phyloP scores from a whole-genome alignment of 495 filamentous ascomycete genomes.

The Elasticomyces elasticus region DNA sequence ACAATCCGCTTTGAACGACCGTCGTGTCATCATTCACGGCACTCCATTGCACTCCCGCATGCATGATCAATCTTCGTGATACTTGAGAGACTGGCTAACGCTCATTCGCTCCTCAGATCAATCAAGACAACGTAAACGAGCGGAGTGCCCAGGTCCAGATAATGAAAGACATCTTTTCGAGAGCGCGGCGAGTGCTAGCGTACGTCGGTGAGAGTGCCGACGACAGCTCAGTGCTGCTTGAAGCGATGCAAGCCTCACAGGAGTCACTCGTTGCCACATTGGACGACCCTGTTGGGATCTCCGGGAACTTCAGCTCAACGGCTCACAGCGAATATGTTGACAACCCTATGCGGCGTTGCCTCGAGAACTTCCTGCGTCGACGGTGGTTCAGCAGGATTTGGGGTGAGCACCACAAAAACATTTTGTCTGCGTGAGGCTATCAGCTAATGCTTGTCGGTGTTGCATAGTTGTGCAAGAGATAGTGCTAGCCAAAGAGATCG shows the following conservation, averaged over 20 bases:
- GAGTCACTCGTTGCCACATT: not conserved
- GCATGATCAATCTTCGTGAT: too few species aligned
- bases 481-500: not conserved
- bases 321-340: not conserved
- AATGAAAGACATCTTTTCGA: constrained; percentile 16
- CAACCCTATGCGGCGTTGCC: not conserved
- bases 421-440: too few species aligned
- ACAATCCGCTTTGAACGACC: too few species aligned
- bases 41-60: too few species aligned
- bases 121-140: constrained; percentile 11
- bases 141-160: constrained; percentile 12
- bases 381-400: not conserved
- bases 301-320: not conserved
- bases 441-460: too few species aligned
- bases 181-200: constrained; percentile 11
- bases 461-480: not conserved
- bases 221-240: not conserved
- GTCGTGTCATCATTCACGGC: too few species aligned
- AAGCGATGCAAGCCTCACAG: not conserved
- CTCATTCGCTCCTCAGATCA: too few species aligned
- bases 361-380: not conserved
- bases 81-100: too few species aligned
- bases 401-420: too few species aligned
- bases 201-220: constrained; percentile 14
- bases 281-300: not conserved